These are phyloP conservation scores for Tremella fuciformis DNA, from an alignment of 768 basidiomycete genomes.

Conservation along the genomic window DNA sequence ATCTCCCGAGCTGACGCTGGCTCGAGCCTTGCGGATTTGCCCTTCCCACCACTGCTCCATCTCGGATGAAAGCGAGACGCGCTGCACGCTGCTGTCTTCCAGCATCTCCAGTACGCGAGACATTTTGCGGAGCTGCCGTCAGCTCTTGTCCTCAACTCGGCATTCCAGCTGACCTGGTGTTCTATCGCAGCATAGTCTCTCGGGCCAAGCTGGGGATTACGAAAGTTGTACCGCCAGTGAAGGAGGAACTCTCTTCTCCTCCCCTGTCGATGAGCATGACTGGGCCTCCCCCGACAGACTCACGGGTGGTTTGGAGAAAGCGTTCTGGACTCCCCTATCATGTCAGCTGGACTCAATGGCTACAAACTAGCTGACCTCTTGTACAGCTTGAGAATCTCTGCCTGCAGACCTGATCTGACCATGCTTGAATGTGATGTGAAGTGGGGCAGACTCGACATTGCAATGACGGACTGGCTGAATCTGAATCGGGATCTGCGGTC, in stretches of 20 bases:
- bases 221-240: slow-evolving; percentile 48
- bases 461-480: not conserved
- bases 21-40: slow-evolving; percentile 15
- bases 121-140: slow-evolving; percentile 44
- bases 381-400: slow-evolving; percentile 50
- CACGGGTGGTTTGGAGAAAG: slow-evolving; percentile 35
- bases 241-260: slow-evolving; percentile 44
- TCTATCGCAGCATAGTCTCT: slow-evolving; percentile 51
- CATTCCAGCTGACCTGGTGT: slow-evolving; percentile 40
- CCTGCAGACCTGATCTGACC: slow-evolving; percentile 48
- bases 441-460: too few species aligned
- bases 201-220: slow-evolving; percentile 35
- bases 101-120: slow-evolving; percentile 48
- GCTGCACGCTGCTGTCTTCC: slow-evolving; percentile 30
- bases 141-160: not conserved
- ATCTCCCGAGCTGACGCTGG: not conserved
- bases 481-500: not conserved
- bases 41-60: slow-evolving; percentile 47
- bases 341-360: slow-evolving; percentile 7
- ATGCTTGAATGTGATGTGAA: slow-evolving; percentile 7
- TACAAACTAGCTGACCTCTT: slow-evolving; percentile 38
- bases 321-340: slow-evolving; percentile 37
- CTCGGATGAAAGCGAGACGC: slow-evolving; percentile 35
- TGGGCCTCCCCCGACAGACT: slow-evolving; percentile 1
- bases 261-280: not conserved